Conservation (phyloP, 208 protist genomes). For the Borovskyia barvae region DNA sequence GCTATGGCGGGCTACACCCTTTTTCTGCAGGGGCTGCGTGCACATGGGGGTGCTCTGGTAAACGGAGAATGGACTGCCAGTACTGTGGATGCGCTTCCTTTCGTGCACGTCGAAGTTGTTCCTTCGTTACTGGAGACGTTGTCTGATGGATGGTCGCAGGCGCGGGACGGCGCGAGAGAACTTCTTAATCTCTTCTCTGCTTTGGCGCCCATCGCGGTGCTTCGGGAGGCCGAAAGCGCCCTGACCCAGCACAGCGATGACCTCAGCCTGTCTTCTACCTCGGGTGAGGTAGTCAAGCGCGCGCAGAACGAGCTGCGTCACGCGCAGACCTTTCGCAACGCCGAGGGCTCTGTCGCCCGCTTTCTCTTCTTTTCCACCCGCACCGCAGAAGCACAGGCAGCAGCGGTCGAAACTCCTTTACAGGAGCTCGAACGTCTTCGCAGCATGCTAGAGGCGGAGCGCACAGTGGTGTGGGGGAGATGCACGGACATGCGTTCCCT, state of each 20-base stretch:
- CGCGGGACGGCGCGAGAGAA: conserved; percentile 40
- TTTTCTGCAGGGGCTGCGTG: conserved; percentile 28
- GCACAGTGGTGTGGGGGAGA: conserved; percentile 15
- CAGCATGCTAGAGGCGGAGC: conserved; percentile 16
- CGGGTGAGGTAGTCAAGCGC: neutral
- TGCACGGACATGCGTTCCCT: conserved; percentile 29
- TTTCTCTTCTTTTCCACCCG: conserved; percentile 39
- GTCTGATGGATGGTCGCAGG: conserved; percentile 74
- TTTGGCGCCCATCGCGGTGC: conserved; percentile 30
- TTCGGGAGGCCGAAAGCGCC: conserved; percentile 9
- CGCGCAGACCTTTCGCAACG: conserved; percentile 57
- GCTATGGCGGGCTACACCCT: conserved; percentile 47
- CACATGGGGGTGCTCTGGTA: neutral
- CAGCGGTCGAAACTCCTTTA: conserved; percentile 3
- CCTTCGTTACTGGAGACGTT: conserved; percentile 52
- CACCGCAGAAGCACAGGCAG: conserved; percentile 5
- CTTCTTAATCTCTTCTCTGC: conserved; percentile 49
- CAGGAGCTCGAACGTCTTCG: conserved; percentile 24
- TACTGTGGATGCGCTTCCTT: conserved; percentile 2
- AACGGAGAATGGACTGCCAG: neutral
- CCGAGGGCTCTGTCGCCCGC: conserved; percentile 66
- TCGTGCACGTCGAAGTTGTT: conserved; percentile 35
- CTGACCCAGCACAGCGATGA: too few species aligned
- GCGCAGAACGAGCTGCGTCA: conserved; percentile 29
- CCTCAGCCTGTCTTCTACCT: too few species aligned